These are phyloP conservation scores for Huiozyma sinensis DNA, from an alignment of 805 yeast species.

Conservation along the genomic window DNA sequence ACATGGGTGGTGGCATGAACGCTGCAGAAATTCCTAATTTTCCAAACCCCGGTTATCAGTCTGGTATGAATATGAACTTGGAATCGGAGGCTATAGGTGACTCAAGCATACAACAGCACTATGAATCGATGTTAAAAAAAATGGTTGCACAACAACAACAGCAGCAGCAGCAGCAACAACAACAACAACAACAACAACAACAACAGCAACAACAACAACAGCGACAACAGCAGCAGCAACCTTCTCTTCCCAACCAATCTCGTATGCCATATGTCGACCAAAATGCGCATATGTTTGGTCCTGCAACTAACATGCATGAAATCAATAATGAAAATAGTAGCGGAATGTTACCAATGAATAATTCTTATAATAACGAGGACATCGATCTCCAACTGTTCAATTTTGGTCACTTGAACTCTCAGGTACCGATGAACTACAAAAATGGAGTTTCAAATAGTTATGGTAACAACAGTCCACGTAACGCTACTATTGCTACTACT, in stretches of 20 bases:
- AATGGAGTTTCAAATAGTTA: too few relatives aligned
- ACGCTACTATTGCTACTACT: too few relatives aligned
- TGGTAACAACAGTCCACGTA: too few relatives aligned
- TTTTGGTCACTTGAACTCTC: not conserved
- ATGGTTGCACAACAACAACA: not conserved
- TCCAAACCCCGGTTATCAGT: too few relatives aligned
- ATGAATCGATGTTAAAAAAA: conserved; percentile 3
- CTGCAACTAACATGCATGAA: not conserved
- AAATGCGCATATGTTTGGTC: too few relatives aligned
- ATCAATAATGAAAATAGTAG: not conserved
- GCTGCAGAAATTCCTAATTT: not conserved
- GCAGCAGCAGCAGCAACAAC: not conserved
- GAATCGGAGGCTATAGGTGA: too few relatives aligned
- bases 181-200: not conserved
- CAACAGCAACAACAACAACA: not conserved
- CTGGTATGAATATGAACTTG: too few relatives aligned
- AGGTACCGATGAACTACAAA: not conserved
- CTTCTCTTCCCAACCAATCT: not conserved
- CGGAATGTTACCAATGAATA: not conserved
- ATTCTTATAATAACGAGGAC: not conserved
- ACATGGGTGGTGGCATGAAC: not conserved
- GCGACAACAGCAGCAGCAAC: conserved; percentile 1
- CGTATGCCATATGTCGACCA: too few relatives aligned
- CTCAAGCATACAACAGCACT: conserved; percentile 4
- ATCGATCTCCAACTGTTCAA: not conserved